phyloP scores from a whole-genome alignment of 306 rosid genomes.

The Rubus parviflorus region DNA sequence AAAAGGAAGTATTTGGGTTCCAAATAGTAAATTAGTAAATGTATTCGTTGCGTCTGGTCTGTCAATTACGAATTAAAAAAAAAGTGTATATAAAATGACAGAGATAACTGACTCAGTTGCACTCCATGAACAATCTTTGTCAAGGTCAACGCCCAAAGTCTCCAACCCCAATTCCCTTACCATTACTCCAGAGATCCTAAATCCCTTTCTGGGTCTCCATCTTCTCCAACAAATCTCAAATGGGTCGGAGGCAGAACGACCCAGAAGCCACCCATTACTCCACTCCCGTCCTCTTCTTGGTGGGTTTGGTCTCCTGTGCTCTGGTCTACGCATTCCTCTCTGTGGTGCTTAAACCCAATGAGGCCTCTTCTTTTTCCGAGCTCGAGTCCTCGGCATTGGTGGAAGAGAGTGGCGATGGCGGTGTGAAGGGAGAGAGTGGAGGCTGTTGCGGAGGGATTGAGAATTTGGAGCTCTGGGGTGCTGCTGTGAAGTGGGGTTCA shows the following conservation, averaged over 20 bases:
- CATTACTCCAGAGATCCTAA: conserved; percentile 16
- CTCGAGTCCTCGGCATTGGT: conserved; percentile 26
- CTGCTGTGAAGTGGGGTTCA: conserved; percentile 93
- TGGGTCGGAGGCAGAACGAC: conserved; percentile 73
- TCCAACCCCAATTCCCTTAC: background rate
- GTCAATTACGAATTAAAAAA: background rate
- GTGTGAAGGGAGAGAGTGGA: conserved; percentile 25
- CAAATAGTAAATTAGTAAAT: background rate
- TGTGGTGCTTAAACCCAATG: conserved; percentile 33
- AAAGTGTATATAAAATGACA: background rate
- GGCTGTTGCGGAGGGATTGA: conserved; percentile 79
- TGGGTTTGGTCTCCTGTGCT: conserved; percentile 54
- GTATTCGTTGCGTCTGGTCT: background rate
- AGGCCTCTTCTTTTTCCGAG: conserved; percentile 21
- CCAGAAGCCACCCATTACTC: conserved; percentile 34
- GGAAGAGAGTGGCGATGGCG: conserved; percentile 17
- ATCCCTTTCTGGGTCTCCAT: conserved; percentile 34
- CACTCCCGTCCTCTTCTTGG: conserved; percentile 41
- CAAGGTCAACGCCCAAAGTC: conserved; percentile 46
- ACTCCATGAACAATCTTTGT: background rate
- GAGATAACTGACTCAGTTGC: background rate
- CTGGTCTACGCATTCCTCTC: conserved; percentile 61
- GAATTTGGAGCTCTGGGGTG: conserved; percentile 86
- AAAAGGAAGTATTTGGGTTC: no score
- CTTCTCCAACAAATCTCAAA: conserved; percentile 33